phyloP scores from a whole-genome alignment of 169 alveolate species.

The Eimeria brunetti region DNA sequence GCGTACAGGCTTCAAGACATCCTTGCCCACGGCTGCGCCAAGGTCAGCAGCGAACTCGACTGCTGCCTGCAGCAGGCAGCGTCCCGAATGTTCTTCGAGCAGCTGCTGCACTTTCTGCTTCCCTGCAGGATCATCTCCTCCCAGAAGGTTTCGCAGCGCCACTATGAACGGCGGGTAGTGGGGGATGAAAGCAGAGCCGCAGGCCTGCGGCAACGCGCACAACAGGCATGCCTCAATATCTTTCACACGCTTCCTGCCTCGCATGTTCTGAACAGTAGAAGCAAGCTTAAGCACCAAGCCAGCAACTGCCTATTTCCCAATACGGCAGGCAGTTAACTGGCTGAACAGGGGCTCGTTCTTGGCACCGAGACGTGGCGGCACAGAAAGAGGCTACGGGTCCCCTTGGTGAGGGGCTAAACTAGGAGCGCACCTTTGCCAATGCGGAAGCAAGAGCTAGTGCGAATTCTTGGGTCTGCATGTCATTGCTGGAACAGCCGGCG shows the following conservation, averaged over 20 bases:
- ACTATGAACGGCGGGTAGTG: slow-evolving; percentile 47
- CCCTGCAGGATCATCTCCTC: slow-evolving; percentile 61
- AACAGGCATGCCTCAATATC: neutral
- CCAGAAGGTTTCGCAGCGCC: slow-evolving; percentile 64
- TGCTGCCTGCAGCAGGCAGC: slow-evolving; percentile 70
- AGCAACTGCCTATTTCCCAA: neutral
- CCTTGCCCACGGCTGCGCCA: slow-evolving; percentile 78
- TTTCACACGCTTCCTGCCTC: neutral
- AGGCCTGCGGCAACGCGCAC: slow-evolving; percentile 4
- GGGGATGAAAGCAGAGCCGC: slow-evolving; percentile 62
- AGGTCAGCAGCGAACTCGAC: slow-evolving; percentile 79
- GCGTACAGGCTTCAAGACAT: slow-evolving; percentile 71
- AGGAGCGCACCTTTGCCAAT: slow-evolving; percentile 42
- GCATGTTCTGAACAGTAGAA: neutral
- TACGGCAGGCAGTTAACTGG: neutral
- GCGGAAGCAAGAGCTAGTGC: slow-evolving; percentile 78
- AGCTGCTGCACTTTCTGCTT: slow-evolving; percentile 61
- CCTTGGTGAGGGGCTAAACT: neutral
- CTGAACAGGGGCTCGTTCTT: neutral
- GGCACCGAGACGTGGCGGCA: neutral
- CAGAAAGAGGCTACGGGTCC: neutral
- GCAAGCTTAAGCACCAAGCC: neutral
- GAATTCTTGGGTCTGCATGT: slow-evolving; percentile 79
- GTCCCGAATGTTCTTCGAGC: slow-evolving; percentile 58
- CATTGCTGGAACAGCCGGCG: slow-evolving; percentile 75